A percentile compares a stretch with the other conserved stretches of the same genome.
phyloP scores from a whole-genome alignment of 1,139 yeast genomes.

The Nadsonia starkeyi-henricii region DNA sequence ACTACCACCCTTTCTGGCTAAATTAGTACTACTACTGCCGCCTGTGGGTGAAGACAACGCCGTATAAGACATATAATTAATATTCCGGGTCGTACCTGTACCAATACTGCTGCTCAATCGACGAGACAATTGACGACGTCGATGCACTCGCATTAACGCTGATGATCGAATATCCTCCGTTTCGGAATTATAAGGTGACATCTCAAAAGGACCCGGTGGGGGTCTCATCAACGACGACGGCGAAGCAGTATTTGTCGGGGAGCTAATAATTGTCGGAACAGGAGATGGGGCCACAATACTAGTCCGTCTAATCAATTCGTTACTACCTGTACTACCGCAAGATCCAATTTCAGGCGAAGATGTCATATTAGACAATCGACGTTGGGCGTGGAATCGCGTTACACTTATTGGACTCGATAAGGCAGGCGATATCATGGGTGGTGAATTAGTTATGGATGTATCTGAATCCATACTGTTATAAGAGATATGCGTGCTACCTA shows the following conservation, averaged over 20 bases:
- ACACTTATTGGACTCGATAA: neutral
- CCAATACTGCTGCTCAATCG: slow-evolving; percentile 3
- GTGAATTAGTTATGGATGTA: neutral
- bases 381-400: neutral
- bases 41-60: no score
- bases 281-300: neutral
- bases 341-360: slow-evolving; percentile 18
- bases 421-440: neutral
- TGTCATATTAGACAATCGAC: slow-evolving; percentile 16
- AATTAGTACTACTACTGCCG: no score
- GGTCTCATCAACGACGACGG: neutral
- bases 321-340: neutral
- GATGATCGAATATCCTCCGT: slow-evolving; percentile 44
- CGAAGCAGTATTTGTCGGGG: neutral
- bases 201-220: slow-evolving; percentile 20
- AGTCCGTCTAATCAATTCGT: slow-evolving; percentile 12
- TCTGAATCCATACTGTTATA: neutral
- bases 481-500: no score
- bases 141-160: slow-evolving; percentile 40
- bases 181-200: slow-evolving; percentile 58
- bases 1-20: no score
- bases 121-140: slow-evolving; percentile 34
- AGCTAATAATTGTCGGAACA: neutral
- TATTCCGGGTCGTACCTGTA: neutral
- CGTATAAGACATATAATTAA: no score